Evolutionary conservation across 2,329 filamentous ascomycete species (phyloP).

Genomic region (Tothia fuscella): DNA sequence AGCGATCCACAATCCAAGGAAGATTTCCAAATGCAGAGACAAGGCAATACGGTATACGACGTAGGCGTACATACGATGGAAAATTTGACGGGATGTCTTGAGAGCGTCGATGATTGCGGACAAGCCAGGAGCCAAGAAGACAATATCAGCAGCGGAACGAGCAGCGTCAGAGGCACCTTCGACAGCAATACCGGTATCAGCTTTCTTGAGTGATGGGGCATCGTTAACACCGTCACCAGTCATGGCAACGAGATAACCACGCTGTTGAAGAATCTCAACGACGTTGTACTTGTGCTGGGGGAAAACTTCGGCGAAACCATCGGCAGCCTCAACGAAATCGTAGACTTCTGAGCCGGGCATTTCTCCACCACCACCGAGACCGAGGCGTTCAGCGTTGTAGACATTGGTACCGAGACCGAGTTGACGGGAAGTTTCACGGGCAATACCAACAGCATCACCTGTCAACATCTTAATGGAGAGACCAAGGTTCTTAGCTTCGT

Average conservation of each 20-base stretch:
- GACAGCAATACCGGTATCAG: slow-evolving; percentile 92
- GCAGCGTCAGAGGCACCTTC: slow-evolving; percentile 86
- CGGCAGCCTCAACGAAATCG: slow-evolving; percentile 89
- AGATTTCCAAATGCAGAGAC: slow-evolving; percentile 83
- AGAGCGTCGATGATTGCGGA: slow-evolving; percentile 87
- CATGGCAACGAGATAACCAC: slow-evolving; percentile 90
- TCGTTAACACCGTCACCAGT: slow-evolving; percentile 95
- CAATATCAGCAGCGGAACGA: slow-evolving; percentile 82
- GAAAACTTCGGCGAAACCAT: slow-evolving; percentile 91
- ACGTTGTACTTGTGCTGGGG: slow-evolving; percentile 93
- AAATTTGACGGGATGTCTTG: slow-evolving; percentile 88
- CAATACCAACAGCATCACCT: slow-evolving; percentile 87
- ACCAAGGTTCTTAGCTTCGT: slow-evolving; percentile 78
- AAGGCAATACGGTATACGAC: slow-evolving; percentile 91
- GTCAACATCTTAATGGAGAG: slow-evolving; percentile 94
- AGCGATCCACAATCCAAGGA: slow-evolving; percentile 83
- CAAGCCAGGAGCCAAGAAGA: slow-evolving; percentile 83
- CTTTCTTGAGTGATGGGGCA: slow-evolving; percentile 84
- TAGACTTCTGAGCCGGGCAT: slow-evolving; percentile 92
- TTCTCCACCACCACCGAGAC: slow-evolving; percentile 78
- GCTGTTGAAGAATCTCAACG: slow-evolving; percentile 85
- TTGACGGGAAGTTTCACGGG: slow-evolving; percentile 81
- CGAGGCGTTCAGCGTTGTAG: slow-evolving; percentile 86
- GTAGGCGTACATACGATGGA: slow-evolving; percentile 95
- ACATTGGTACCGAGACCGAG: slow-evolving; percentile 87